phyloP scores from a whole-genome alignment of 2,329 filamentous ascomycete species.

The Aureobasidium melanogenum region DNA sequence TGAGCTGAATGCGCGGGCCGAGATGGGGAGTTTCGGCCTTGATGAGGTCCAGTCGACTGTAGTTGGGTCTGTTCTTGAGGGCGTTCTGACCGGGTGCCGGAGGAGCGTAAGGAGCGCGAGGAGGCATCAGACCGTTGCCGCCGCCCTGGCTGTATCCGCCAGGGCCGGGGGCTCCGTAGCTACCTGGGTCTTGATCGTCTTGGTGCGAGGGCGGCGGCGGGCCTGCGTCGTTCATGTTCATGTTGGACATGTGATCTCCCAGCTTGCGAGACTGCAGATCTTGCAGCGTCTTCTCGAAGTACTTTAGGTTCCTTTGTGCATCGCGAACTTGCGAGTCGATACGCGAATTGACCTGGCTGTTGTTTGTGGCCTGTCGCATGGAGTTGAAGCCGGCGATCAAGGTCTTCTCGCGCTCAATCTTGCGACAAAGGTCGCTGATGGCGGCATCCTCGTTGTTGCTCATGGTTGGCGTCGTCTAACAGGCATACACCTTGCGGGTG shows the following conservation, averaged over 20 bases:
- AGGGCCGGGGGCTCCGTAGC: slow-evolving; percentile 48
- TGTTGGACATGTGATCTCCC: slow-evolving; percentile 56
- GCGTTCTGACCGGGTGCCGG: slow-evolving; percentile 61
- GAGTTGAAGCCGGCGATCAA: slow-evolving; percentile 89
- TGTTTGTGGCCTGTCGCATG: slow-evolving; percentile 94
- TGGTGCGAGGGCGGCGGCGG: slow-evolving; percentile 17
- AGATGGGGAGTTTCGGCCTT: slow-evolving; percentile 96
- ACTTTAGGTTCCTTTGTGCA: slow-evolving; percentile 84
- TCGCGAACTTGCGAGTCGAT: slow-evolving; percentile 93
- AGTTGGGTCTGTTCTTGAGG: slow-evolving; percentile 76
- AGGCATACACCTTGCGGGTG: neutral
- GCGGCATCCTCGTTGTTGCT: slow-evolving; percentile 47
- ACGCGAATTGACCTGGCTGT: slow-evolving; percentile 79
- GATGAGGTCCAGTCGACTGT: slow-evolving; percentile 94
- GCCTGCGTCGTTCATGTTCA: slow-evolving; percentile 49
- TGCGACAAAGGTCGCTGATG: slow-evolving; percentile 76
- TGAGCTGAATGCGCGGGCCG: slow-evolving; percentile 94
- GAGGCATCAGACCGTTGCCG: slow-evolving; percentile 68
- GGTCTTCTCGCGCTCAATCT: slow-evolving; percentile 96
- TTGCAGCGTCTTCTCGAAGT: slow-evolving; percentile 84
- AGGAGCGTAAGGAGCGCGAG: slow-evolving; percentile 68
- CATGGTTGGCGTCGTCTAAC: slow-evolving; percentile 36
- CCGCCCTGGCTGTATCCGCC: slow-evolving; percentile 52
- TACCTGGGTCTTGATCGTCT: slow-evolving; percentile 13
- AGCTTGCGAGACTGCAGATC: slow-evolving; percentile 79